Evolutionary conservation across 2,329 filamentous ascomycete species (phyloP).

Genomic region (Pleomassaria siparia): DNA sequence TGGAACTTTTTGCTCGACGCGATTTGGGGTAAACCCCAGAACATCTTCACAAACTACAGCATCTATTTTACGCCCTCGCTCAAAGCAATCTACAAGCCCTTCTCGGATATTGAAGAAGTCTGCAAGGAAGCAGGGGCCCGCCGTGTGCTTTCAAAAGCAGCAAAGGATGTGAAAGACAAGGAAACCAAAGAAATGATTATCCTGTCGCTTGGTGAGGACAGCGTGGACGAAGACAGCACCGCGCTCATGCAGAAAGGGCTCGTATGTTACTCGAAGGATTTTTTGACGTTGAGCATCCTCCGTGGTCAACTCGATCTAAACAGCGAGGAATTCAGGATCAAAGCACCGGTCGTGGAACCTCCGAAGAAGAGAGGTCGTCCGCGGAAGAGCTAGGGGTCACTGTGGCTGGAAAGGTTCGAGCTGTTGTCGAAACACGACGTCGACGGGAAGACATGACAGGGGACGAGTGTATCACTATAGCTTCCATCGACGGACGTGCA

Average conservation of each 20-base stretch:
- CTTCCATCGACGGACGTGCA: neutral
- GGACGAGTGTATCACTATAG: too few species aligned
- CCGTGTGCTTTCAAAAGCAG: slow-evolving; percentile 26
- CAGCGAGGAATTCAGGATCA: slow-evolving; percentile 43
- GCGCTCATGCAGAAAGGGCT: slow-evolving; percentile 35
- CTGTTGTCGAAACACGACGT: neutral
- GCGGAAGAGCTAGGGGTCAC: slow-evolving; percentile 6
- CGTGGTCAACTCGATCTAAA: slow-evolving; percentile 45
- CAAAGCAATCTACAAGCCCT: slow-evolving; percentile 34
- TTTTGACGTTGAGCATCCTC: slow-evolving; percentile 48
- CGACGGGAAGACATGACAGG: too few species aligned
- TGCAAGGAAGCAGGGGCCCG: slow-evolving; percentile 43
- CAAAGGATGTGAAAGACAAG: slow-evolving; percentile 22
- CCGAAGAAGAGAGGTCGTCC: slow-evolving; percentile 9
- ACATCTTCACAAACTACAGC: slow-evolving; percentile 53
- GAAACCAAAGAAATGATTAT: slow-evolving; percentile 32
- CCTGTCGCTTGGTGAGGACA: slow-evolving; percentile 40
- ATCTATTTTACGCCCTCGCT: slow-evolving; percentile 52
- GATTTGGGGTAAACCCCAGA: slow-evolving; percentile 35
- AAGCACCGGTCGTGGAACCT: neutral
- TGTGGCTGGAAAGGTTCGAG: neutral
- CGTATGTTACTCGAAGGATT: slow-evolving; percentile 46
- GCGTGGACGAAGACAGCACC: slow-evolving; percentile 40
- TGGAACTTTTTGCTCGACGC: slow-evolving; percentile 42
- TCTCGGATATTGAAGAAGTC: slow-evolving; percentile 44